These are phyloP conservation scores for Aegilops speltoides DNA, from an alignment of 176 grass and related monocot species.

Conservation along the genomic window DNA sequence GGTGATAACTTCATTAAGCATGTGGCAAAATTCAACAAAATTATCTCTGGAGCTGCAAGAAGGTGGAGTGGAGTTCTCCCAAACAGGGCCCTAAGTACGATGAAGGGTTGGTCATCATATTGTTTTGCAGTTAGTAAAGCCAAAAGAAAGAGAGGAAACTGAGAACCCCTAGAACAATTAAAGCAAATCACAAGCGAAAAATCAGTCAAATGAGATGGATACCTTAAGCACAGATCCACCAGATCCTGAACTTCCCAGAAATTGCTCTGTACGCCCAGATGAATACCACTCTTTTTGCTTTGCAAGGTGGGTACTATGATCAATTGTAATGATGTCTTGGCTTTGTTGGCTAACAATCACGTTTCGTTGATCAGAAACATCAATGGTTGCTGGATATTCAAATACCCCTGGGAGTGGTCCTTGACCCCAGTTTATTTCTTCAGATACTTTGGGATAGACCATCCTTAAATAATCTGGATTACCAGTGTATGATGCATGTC, in stretches of 20 bases:
- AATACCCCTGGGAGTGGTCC: constrained; percentile 32
- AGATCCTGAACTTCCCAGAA: constrained; percentile 26
- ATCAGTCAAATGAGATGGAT: constrained; percentile 27
- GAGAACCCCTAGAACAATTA: not conserved
- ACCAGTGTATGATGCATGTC: constrained; percentile 20
- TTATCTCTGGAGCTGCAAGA: constrained; percentile 1
- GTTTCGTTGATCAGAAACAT: constrained; percentile 25
- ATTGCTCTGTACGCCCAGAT: constrained; percentile 20
- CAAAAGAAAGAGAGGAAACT: not conserved
- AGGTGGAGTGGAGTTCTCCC: not conserved
- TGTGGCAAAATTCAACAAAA: not conserved
- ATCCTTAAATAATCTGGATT: constrained; percentile 17
- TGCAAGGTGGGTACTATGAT: constrained; percentile 15
- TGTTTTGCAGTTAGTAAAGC: constrained; percentile 6
- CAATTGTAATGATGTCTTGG: constrained; percentile 18
- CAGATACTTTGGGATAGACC: constrained; percentile 33
- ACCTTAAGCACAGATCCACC: constrained; percentile 43
- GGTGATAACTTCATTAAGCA: not conserved
- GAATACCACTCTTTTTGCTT: constrained; percentile 30
- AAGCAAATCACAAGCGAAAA: not conserved
- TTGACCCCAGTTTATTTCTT: constrained; percentile 32
- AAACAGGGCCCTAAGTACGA: not conserved
- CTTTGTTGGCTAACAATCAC: constrained; percentile 23
- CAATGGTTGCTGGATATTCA: constrained; percentile 29
- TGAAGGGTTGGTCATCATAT: not conserved